Conservation (phyloP, 306 rosid genomes). For the Ceratonia siliqua region DNA sequence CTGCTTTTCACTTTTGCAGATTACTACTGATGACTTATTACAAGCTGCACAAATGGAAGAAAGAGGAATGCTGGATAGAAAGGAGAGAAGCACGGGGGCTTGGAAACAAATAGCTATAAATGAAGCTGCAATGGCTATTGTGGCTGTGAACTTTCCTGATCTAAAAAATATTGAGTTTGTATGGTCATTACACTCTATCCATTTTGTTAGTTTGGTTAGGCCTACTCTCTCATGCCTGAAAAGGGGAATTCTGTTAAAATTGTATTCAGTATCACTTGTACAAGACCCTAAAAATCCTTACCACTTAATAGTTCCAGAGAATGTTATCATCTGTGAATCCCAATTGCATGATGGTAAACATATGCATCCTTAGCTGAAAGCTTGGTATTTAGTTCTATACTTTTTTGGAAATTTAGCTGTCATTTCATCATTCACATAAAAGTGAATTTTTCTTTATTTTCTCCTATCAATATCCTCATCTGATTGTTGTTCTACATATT, state of each 20-base stretch:
- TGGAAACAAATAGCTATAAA: slow-evolving; percentile 96
- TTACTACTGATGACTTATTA: slow-evolving; percentile 91
- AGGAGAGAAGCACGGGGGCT: slow-evolving; percentile 75
- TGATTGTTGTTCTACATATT: background rate
- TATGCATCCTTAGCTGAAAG: slow-evolving; percentile 21
- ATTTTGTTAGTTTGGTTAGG: slow-evolving; percentile 20
- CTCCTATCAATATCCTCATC: slow-evolving; percentile 21
- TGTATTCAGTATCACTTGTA: background rate
- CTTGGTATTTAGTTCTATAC: background rate
- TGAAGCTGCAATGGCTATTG: slow-evolving; percentile 95
- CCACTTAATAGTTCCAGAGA: background rate
- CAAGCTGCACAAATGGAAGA: slow-evolving; percentile 99
- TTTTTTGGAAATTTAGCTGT: background rate
- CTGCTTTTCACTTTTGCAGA: slow-evolving; percentile 54
- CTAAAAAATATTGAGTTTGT: slow-evolving; percentile 87
- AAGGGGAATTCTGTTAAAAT: background rate
- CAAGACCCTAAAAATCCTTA: background rate
- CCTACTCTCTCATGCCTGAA: slow-evolving; percentile 17
- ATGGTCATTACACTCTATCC: slow-evolving; percentile 43
- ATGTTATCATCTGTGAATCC: background rate
- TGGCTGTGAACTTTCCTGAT: slow-evolving; percentile 82
- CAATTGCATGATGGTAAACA: background rate
- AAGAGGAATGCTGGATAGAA: slow-evolving; percentile 96
- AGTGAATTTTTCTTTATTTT: background rate
- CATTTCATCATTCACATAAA: background rate